Conservation (phyloP, 164 flowering plant genomes). For the Berberis thunbergii region DNA sequence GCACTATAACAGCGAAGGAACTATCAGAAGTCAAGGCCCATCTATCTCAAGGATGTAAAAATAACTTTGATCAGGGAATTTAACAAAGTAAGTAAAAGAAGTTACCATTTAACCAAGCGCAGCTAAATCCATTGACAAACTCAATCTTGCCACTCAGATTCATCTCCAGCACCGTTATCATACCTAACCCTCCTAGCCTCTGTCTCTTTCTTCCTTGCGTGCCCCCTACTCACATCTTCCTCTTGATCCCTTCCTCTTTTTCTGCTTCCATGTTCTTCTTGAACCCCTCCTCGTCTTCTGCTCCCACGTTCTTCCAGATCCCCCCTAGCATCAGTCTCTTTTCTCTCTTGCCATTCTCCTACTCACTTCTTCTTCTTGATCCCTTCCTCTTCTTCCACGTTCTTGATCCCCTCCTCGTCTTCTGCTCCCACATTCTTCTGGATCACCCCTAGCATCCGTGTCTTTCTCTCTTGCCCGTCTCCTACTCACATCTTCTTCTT, state of each 20-base stretch:
- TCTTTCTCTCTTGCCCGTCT: too few relatives aligned
- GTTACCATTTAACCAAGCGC: too few relatives aligned
- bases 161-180: constrained; percentile 25
- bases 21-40: too few relatives aligned
- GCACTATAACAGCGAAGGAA: too few relatives aligned
- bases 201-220: constrained; percentile 10
- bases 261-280: constrained; percentile 8
- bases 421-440: neutral
- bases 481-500: too few relatives aligned
- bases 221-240: constrained; percentile 11
- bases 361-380: constrained; percentile 9
- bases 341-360: constrained; percentile 11
- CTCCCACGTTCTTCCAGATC: constrained; percentile 5
- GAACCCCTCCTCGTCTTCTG: constrained; percentile 12
- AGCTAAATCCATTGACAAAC: too few relatives aligned
- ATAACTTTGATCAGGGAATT: too few relatives aligned
- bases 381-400: constrained; percentile 4
- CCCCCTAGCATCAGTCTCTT: neutral
- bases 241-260: constrained; percentile 10
- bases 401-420: constrained; percentile 2
- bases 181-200: constrained; percentile 39
- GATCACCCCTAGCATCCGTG: neutral
- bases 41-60: too few relatives aligned
- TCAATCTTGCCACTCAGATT: neutral
- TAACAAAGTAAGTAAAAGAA: too few relatives aligned